Percentiles rank a stretch among this genome's conserved stretches.
Evolutionary conservation across 495 filamentous ascomycete species (phyloP).

Genomic region (Usnea hakonensis): DNA sequence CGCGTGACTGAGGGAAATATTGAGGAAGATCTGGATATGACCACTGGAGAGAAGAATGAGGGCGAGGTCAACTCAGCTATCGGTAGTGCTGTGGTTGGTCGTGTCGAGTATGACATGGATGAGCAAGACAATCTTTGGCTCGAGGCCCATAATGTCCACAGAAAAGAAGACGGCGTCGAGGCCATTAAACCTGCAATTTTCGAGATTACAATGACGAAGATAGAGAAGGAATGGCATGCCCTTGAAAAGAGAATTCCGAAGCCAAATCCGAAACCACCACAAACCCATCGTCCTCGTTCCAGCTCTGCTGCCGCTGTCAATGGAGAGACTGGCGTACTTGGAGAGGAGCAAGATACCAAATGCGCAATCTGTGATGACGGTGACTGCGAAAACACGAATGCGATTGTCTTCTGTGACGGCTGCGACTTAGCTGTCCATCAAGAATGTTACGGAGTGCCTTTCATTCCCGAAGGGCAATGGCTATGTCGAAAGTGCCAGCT

Average conservation of each 20-base stretch:
- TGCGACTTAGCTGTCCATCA: constrained; percentile 97
- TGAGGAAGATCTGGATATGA: constrained; percentile 74
- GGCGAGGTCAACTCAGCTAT: constrained; percentile 49
- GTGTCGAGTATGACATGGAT: constrained; percentile 99
- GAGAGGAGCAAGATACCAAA: constrained; percentile 94
- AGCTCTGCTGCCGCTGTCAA: constrained; percentile 89
- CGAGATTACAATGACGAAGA: constrained; percentile 96
- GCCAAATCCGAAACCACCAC: constrained; percentile 87
- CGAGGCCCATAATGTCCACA: constrained; percentile 68
- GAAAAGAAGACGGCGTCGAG: constrained; percentile 63
- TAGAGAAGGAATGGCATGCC: constrained; percentile 96
- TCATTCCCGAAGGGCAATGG: constrained; percentile 98
- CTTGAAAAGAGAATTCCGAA: constrained; percentile 95
- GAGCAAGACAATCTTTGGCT: constrained; percentile 98
- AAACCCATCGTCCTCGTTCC: constrained; percentile 81
- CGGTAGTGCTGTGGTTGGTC: constrained; percentile 47
- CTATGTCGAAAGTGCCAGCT: constrained; percentile 94
- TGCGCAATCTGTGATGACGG: constrained; percentile 98
- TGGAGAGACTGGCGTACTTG: constrained; percentile 69
- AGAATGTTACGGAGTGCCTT: constrained; percentile 98
- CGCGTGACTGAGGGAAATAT: constrained; percentile 67
- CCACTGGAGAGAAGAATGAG: constrained; percentile 49
- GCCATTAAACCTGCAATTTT: constrained; percentile 87
- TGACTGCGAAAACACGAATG: constrained; percentile 99
- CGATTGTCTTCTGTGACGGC: constrained; percentile 98